phyloP scores from a whole-genome alignment of 768 basidiomycete species.

The Naganishia onofrii region DNA sequence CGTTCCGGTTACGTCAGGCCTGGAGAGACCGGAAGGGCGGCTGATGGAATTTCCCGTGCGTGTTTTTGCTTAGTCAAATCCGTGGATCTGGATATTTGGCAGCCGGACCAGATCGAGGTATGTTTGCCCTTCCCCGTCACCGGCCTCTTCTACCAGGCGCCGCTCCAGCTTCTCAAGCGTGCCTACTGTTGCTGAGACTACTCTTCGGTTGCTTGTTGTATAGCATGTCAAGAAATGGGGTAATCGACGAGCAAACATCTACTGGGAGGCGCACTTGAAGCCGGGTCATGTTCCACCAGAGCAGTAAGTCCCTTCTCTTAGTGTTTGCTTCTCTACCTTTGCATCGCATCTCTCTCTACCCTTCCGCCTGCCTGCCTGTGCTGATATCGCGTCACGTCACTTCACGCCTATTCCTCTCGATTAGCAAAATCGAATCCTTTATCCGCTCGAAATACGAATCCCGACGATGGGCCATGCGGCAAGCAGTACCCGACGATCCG shows the following conservation, averaged over 20 bases:
- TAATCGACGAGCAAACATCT: conserved; percentile 83
- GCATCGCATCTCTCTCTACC: no score
- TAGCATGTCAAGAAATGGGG: conserved; percentile 82
- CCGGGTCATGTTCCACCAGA: conserved; percentile 87
- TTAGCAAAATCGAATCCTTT: conserved; percentile 94
- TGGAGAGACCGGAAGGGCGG: conserved; percentile 32
- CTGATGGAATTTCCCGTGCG: no score
- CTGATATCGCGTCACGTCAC: not conserved
- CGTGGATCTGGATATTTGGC: conserved; percentile 96
- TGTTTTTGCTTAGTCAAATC: conserved; percentile 68
- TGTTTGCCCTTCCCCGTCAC: conserved; percentile 34
- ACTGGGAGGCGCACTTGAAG: conserved; percentile 96
- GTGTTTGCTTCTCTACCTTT: no score
- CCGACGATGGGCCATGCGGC: conserved; percentile 87
- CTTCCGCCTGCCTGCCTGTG: no score
- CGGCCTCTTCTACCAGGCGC: conserved; percentile 54
- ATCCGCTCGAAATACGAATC: conserved; percentile 96
- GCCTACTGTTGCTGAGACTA: conserved; percentile 2
- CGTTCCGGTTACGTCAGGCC: no score
- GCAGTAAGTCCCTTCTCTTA: conserved; percentile 63
- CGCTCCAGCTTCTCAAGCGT: not conserved
- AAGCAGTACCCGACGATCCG: conserved; percentile 77
- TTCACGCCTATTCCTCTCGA: not conserved
- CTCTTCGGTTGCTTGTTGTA: no score
- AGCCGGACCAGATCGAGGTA: conserved; percentile 94